These are phyloP conservation scores for Ammopiptanthus mongolicus DNA, from an alignment of 306 rosid genomes.

Conservation along the genomic window DNA sequence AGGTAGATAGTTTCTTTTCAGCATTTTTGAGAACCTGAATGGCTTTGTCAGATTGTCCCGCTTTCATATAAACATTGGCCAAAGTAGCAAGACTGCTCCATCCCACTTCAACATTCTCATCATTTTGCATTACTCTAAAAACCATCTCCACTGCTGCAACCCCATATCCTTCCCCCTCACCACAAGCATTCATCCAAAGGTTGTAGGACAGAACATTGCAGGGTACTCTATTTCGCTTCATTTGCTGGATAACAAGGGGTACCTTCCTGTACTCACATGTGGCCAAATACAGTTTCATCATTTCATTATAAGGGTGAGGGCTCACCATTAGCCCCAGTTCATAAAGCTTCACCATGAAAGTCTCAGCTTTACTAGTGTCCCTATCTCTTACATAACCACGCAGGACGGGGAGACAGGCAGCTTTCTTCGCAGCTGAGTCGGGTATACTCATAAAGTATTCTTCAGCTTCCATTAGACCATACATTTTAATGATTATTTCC, in stretches of 20 bases:
- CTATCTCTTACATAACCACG: conserved; percentile 49
- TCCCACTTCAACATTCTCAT: conserved; percentile 61
- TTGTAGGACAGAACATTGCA: conserved; percentile 74
- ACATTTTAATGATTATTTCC: conserved; percentile 45
- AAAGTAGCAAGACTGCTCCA: conserved; percentile 83
- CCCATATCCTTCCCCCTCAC: conserved; percentile 35
- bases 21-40: conserved; percentile 47
- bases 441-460: conserved; percentile 47
- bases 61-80: conserved; percentile 57
- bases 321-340: conserved; percentile 55
- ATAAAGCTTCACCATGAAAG: conserved; percentile 62
- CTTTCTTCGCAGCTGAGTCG: conserved; percentile 50
- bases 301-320: conserved; percentile 69
- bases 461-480: conserved; percentile 62
- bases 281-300: conserved; percentile 79
- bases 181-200: conserved; percentile 75
- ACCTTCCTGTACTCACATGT: conserved; percentile 57
- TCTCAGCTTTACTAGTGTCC: conserved; percentile 56
- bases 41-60: conserved; percentile 54
- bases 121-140: conserved; percentile 57
- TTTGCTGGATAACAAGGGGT: conserved; percentile 54
- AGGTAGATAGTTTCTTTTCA: conserved; percentile 54
- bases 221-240: conserved; percentile 63
- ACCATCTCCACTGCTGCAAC: conserved; percentile 50
- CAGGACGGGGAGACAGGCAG: conserved; percentile 55